Percentiles rank a stretch among this genome's conserved stretches.
These are phyloP conservation scores for Capsella rubella DNA, from an alignment of 441 rosid genomes.

Conservation along the genomic window DNA sequence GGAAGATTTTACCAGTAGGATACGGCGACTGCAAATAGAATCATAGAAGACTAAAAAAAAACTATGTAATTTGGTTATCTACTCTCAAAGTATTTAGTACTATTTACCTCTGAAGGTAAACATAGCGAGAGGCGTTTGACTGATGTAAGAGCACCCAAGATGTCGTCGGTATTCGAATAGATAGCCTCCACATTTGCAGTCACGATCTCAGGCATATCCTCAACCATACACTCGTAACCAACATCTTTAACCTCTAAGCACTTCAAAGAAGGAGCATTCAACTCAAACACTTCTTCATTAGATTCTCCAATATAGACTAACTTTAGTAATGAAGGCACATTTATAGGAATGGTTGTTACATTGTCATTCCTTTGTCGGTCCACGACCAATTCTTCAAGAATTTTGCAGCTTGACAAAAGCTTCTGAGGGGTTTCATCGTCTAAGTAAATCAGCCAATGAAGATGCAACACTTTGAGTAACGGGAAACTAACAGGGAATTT, in stretches of 20 bases:
- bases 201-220: not conserved
- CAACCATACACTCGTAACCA: not conserved
- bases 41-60: too few relatives aligned
- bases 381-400: not conserved
- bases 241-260: not conserved
- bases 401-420: slow-evolving; percentile 14
- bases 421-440: not conserved
- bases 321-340: not conserved
- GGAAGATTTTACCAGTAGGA: not conserved
- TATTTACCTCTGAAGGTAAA: not conserved
- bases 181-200: not conserved
- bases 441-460: not conserved
- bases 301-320: not conserved
- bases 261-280: slow-evolving; percentile 12
- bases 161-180: not conserved
- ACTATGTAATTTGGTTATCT: too few relatives aligned
- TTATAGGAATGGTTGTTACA: not conserved
- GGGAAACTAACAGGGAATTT: not conserved
- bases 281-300: not conserved
- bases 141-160: not conserved
- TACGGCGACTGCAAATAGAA: too few relatives aligned
- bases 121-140: not conserved
- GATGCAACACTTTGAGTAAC: slow-evolving; percentile 21
- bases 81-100: too few relatives aligned
- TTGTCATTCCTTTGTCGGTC: not conserved